A percentile compares a stretch with the other conserved stretches of the same genome.
Conservation (phyloP, 768 basidiomycete species). For the Mycena epipterygia region DNA sequence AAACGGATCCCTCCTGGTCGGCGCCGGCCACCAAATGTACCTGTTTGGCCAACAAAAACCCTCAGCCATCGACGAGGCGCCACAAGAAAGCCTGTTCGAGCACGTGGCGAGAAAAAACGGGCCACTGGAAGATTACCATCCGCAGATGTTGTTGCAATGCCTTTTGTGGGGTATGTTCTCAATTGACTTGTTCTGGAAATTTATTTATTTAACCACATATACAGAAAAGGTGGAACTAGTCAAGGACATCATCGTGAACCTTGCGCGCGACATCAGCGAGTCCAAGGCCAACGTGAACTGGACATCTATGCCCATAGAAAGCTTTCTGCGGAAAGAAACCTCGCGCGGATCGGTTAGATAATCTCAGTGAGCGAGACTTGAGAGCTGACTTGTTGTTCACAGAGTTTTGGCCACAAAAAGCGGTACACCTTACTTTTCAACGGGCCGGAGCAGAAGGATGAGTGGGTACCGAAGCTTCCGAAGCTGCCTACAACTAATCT, state of each 20-base stretch:
- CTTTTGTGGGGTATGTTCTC: slow-evolving; percentile 93
- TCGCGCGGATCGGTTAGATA: slow-evolving; percentile 4
- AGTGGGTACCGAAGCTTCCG: slow-evolving; percentile 53
- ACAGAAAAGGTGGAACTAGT: slow-evolving; percentile 89
- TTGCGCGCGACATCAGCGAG: slow-evolving; percentile 60
- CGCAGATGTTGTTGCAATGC: slow-evolving; percentile 93
- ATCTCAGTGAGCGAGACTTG: neutral
- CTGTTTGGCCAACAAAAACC: slow-evolving; percentile 71
- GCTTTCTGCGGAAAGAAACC: slow-evolving; percentile 61
- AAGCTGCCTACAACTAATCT: neutral
- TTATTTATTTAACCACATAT: neutral
- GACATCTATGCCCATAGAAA: slow-evolving; percentile 69
- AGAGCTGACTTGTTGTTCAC: neutral
- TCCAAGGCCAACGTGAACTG: slow-evolving; percentile 49
- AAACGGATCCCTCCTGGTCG: slow-evolving; percentile 85
- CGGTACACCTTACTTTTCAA: slow-evolving; percentile 70
- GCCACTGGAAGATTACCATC: slow-evolving; percentile 92
- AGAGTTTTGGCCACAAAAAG: slow-evolving; percentile 46
- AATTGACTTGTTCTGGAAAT: neutral
- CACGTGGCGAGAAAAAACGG: slow-evolving; percentile 88
- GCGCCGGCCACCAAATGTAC: slow-evolving; percentile 86
- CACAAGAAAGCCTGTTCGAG: slow-evolving; percentile 75
- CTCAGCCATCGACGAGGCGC: slow-evolving; percentile 31
- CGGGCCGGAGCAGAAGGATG: slow-evolving; percentile 54
- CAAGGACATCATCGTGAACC: slow-evolving; percentile 81